phyloP scores from a whole-genome alignment of 164 flowering plant species.

The Aristolochia contorta region DNA sequence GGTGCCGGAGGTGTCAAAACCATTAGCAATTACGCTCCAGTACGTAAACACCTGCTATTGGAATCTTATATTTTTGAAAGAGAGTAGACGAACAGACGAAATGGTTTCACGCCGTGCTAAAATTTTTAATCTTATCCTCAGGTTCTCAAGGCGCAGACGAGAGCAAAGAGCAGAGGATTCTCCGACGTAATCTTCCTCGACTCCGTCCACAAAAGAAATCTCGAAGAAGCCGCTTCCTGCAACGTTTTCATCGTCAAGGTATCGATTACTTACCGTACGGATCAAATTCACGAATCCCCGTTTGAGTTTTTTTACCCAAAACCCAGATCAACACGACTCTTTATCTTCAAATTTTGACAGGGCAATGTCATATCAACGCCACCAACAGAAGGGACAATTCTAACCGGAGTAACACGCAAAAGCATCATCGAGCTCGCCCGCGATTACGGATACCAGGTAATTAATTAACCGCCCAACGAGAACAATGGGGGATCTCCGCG shows the following conservation, averaged over 20 bases:
- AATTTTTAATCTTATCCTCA: constrained; percentile 8
- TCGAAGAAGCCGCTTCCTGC: constrained; percentile 67
- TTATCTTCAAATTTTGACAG: constrained; percentile 17
- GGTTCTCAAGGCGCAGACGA: constrained; percentile 39
- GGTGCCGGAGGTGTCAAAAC: constrained; percentile 81
- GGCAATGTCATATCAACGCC: constrained; percentile 66
- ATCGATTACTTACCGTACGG: constrained; percentile 4
- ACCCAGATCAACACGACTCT: too few relatives aligned
- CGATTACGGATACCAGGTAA: constrained; percentile 61
- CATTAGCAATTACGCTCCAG: constrained; percentile 74
- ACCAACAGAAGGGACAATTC: constrained; percentile 61
- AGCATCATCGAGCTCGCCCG: constrained; percentile 72
- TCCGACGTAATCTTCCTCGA: constrained; percentile 67
- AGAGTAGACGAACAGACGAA: too few relatives aligned
- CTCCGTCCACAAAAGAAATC: constrained; percentile 32
- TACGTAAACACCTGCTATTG: constrained; percentile 15
- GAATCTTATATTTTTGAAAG: too few relatives aligned
- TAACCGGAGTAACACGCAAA: constrained; percentile 68
- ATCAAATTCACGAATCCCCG: too few relatives aligned
- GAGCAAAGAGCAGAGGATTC: constrained; percentile 53
- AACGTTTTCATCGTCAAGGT: constrained; percentile 72
- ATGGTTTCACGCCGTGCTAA: too few relatives aligned
- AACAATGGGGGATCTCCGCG: not conserved
- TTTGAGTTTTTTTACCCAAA: too few relatives aligned
- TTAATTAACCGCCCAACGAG: constrained; percentile 6